Percentiles rank a stretch among this genome's conserved stretches.
Conservation (phyloP, 805 yeast species). For the Tetrapisispora namnaoensis region DNA sequence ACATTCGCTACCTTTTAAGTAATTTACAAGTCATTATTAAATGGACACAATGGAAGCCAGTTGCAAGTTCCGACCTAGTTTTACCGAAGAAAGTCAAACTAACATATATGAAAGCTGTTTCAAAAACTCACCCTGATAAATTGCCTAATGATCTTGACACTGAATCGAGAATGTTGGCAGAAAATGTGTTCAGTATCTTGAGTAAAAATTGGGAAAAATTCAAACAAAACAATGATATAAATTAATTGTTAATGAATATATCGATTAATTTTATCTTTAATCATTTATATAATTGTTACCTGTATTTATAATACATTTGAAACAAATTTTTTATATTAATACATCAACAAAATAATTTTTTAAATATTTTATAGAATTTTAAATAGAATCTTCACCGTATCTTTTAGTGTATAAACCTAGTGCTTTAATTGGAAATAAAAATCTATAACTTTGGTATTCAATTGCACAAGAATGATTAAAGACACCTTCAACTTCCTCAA, state of each 20-base stretch:
- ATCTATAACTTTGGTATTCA: conserved; percentile 90
- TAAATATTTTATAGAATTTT: not conserved
- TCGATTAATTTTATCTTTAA: not conserved
- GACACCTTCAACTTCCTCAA: conserved; percentile 86
- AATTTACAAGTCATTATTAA: conserved; percentile 59
- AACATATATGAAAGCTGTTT: conserved; percentile 79
- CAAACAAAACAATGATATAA: conserved; percentile 46
- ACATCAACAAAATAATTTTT: not conserved
- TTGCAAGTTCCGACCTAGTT: conserved; percentile 66
- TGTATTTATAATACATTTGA: not conserved
- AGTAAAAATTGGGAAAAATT: conserved; percentile 88
- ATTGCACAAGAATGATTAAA: conserved; percentile 91
- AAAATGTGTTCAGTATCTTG: conserved; percentile 70
- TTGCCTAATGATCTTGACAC: conserved; percentile 42
- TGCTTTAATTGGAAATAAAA: conserved; percentile 85
- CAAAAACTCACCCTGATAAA: conserved; percentile 86
- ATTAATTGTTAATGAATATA: conserved; percentile 8
- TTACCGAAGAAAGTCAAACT: conserved; percentile 84
- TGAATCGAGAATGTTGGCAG: conserved; percentile 76
- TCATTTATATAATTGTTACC: not conserved
- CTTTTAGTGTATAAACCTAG: conserved; percentile 55
- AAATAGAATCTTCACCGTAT: conserved; percentile 9
- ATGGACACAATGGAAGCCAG: conserved; percentile 61
- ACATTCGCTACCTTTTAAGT: conserved; percentile 66
- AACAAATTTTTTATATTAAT: not conserved